A percentile compares a stretch with the other conserved stretches of the same genome.
Evolutionary conservation across 1,284 basidiomycete species (phyloP).

Genomic region (Sanghuangporus sanghuang): DNA sequence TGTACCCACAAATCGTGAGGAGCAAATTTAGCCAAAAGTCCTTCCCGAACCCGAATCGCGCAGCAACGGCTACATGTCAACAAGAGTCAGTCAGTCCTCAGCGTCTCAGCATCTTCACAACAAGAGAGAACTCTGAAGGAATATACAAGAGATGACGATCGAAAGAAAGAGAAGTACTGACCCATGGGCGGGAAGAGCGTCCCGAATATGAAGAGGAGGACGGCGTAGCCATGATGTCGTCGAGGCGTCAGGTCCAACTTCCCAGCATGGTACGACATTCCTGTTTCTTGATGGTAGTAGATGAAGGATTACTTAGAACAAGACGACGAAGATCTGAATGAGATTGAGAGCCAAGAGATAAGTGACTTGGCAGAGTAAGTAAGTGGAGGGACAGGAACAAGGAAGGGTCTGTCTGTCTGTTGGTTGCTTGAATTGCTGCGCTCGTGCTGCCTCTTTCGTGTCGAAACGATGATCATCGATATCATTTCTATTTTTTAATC

Average conservation of each 20-base stretch:
- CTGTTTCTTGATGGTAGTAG: background rate
- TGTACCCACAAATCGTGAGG: constrained; percentile 87
- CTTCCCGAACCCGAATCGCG: constrained; percentile 87
- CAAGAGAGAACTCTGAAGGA: background rate
- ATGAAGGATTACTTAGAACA: background rate
- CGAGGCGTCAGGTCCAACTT: constrained; percentile 66
- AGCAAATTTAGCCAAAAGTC: constrained; percentile 94
- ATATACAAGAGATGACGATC: background rate
- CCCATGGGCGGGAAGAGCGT: constrained; percentile 85
- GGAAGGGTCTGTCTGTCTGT: too few relatives aligned
- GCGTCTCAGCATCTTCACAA: background rate
- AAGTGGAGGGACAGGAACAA: background rate
- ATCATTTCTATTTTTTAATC: too few relatives aligned
- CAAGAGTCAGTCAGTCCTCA: background rate
- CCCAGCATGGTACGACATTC: constrained; percentile 24
- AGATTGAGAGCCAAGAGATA: background rate
- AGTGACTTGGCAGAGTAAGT: background rate
- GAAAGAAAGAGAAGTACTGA: constrained; percentile 32
- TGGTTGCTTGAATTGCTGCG: background rate
- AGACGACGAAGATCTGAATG: background rate
- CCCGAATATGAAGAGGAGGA: constrained; percentile 79
- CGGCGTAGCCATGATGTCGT: constrained; percentile 78
- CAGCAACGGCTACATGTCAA: constrained; percentile 73
- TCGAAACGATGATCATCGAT: background rate
- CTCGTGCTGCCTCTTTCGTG: background rate